A percentile compares a stretch with the other conserved stretches of the same genome.
Evolutionary conservation across 805 yeast species (phyloP).

Genomic region (Yarrowia sp.): DNA sequence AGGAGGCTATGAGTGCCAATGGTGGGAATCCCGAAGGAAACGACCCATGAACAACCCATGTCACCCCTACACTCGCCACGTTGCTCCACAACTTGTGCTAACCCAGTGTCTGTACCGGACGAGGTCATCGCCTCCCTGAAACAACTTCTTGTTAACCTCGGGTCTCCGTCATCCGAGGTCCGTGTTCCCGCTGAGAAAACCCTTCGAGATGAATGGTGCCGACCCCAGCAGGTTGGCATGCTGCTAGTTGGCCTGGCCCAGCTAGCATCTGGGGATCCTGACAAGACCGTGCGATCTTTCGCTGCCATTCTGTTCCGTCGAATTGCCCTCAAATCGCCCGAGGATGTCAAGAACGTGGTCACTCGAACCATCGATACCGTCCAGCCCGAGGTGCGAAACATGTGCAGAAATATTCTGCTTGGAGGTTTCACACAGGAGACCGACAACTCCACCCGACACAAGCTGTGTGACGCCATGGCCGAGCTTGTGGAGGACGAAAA

Average conservation of each 20-base stretch:
- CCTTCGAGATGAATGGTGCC: slow-evolving; percentile 70
- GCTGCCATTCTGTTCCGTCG: slow-evolving; percentile 89
- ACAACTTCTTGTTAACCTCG: slow-evolving; percentile 61
- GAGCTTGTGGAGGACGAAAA: slow-evolving; percentile 59
- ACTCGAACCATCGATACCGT: slow-evolving; percentile 77
- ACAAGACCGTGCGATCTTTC: slow-evolving; percentile 58
- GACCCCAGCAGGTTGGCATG: slow-evolving; percentile 57
- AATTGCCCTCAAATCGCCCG: slow-evolving; percentile 76
- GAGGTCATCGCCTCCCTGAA: slow-evolving; percentile 56
- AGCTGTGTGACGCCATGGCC: slow-evolving; percentile 89
- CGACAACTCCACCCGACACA: slow-evolving; percentile 79
- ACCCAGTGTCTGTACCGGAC: slow-evolving; percentile 46
- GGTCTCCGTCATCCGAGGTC: slow-evolving; percentile 71
- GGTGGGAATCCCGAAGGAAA: too few relatives aligned
- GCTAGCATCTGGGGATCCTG: slow-evolving; percentile 64
- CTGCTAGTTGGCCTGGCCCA: slow-evolving; percentile 77
- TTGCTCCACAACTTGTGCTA: not conserved
- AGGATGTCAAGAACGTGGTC: slow-evolving; percentile 58
- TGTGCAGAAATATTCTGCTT: slow-evolving; percentile 64
- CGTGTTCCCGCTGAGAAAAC: slow-evolving; percentile 77
- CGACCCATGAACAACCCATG: not conserved
- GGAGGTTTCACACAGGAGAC: slow-evolving; percentile 71
- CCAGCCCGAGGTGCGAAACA: slow-evolving; percentile 54
- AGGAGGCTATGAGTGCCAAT: too few relatives aligned
- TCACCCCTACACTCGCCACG: not conserved